Evolutionary conservation across 345 rosid genomes (phyloP).

Genomic region (Murraya koenigii): DNA sequence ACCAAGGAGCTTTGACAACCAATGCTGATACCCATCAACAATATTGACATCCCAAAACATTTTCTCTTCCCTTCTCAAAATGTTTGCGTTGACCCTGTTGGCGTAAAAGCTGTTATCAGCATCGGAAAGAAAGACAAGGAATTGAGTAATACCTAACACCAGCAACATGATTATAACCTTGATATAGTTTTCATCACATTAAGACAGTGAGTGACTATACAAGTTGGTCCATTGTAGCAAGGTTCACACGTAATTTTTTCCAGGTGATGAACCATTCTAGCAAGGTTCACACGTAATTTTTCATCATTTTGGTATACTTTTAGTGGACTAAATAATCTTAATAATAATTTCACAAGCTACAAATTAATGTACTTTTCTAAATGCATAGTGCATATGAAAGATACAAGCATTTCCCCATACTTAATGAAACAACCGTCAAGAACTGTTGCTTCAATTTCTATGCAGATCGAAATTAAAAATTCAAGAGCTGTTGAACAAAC

Average conservation of each 20-base stretch:
- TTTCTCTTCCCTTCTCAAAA: background rate
- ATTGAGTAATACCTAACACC: too few relatives aligned
- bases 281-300: background rate
- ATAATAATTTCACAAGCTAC: background rate
- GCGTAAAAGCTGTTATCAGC: background rate
- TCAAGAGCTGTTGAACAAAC: background rate
- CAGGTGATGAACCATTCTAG: background rate
- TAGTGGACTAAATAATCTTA: background rate
- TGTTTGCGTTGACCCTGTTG: constrained; percentile 21
- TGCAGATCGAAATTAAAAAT: background rate
- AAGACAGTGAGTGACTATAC: background rate
- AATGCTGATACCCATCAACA: background rate
- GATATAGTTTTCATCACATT: background rate
- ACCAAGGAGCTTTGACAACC: background rate
- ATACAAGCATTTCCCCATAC: background rate
- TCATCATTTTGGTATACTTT: background rate
- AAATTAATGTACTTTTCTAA: background rate
- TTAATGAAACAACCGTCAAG: background rate
- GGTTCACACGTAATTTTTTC: background rate
- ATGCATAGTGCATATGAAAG: background rate
- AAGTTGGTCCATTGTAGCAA: background rate
- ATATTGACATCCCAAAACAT: constrained; percentile 9
- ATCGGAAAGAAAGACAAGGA: too few relatives aligned
- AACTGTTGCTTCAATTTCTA: background rate
- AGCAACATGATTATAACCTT: too few relatives aligned